A percentile compares a stretch with the other conserved stretches of the same genome.
Evolutionary conservation across 208 protist genomes (phyloP).

Genomic region (Leptomonas seymouri): DNA sequence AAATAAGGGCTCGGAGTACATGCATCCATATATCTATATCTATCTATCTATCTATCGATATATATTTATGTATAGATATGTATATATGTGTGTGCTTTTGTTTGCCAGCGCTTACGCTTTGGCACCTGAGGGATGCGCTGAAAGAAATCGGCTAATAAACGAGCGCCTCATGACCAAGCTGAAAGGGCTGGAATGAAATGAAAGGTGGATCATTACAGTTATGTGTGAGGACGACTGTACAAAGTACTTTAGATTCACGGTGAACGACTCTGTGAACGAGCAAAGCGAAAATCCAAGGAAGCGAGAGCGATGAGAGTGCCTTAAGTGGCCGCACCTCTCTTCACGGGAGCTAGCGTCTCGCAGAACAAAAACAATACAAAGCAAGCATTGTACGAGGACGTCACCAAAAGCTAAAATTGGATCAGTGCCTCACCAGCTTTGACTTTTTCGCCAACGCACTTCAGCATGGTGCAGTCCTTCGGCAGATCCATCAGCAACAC

Average conservation of each 20-base stretch:
- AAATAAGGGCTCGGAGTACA: too few relatives aligned
- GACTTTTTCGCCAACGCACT: slow-evolving; percentile 50
- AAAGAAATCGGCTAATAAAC: too few relatives aligned
- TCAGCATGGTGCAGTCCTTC: slow-evolving; percentile 35
- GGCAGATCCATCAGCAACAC: slow-evolving; percentile 83
- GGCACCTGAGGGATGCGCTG: too few relatives aligned
- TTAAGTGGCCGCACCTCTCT: background rate
- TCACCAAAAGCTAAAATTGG: slow-evolving; percentile 9
- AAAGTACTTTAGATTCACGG: background rate
- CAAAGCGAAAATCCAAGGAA: background rate
- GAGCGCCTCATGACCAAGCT: background rate
- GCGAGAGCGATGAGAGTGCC: background rate
- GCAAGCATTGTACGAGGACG: too few relatives aligned
- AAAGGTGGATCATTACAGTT: too few relatives aligned
- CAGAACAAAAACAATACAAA: background rate
- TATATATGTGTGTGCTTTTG: too few relatives aligned
- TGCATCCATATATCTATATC: too few relatives aligned
- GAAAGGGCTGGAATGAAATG: background rate
- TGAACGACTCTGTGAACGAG: slow-evolving; percentile 16
- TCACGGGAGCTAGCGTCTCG: background rate
- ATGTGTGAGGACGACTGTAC: background rate
- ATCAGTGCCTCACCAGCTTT: slow-evolving; percentile 75
- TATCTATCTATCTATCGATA: too few relatives aligned
- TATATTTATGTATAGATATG: too few relatives aligned
- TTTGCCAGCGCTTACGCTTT: too few relatives aligned